A percentile compares a stretch with the other conserved stretches of the same genome.
Conservation (phyloP, 352 stramenopile genomes). For the Globisporangium spiculum region DNA sequence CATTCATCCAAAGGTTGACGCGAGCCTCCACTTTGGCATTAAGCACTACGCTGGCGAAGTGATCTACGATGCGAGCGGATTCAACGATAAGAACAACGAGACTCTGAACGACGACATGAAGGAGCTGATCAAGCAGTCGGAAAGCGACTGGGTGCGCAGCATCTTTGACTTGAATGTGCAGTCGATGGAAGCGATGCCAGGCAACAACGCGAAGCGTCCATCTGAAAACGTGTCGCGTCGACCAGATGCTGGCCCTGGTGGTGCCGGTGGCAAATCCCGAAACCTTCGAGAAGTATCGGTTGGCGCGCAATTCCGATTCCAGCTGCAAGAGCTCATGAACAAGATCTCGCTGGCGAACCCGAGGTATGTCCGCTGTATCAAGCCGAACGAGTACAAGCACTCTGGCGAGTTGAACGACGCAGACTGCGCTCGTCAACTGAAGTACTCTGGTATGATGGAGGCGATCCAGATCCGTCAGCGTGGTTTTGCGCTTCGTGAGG, state of each 20-base stretch:
- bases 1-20: slow-evolving; percentile 89
- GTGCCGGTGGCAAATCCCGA: slow-evolving; percentile 58
- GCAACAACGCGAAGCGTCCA: slow-evolving; percentile 65
- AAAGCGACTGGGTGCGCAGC: slow-evolving; percentile 76
- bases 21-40: slow-evolving; percentile 87
- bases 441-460: slow-evolving; percentile 92
- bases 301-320: slow-evolving; percentile 86
- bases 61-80: slow-evolving; percentile 96
- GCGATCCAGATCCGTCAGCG: slow-evolving; percentile 89
- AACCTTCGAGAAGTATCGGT: slow-evolving; percentile 87
- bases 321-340: slow-evolving; percentile 86
- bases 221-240: slow-evolving; percentile 61
- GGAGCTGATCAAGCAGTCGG: slow-evolving; percentile 86
- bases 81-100: slow-evolving; percentile 99
- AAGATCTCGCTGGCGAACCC: slow-evolving; percentile 88
- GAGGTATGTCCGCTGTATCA: slow-evolving; percentile 88
- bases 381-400: slow-evolving; percentile 86
- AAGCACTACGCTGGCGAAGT: slow-evolving; percentile 93
- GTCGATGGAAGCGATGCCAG: slow-evolving; percentile 78
- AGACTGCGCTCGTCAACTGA: slow-evolving; percentile 85
- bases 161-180: slow-evolving; percentile 88
- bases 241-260: slow-evolving; percentile 37
- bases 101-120: slow-evolving; percentile 94
- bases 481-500: slow-evolving; percentile 83
- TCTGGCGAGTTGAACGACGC: slow-evolving; percentile 74